phyloP scores from a whole-genome alignment of 2,329 filamentous ascomycete species.

The Emergomyces pasteurianus region DNA sequence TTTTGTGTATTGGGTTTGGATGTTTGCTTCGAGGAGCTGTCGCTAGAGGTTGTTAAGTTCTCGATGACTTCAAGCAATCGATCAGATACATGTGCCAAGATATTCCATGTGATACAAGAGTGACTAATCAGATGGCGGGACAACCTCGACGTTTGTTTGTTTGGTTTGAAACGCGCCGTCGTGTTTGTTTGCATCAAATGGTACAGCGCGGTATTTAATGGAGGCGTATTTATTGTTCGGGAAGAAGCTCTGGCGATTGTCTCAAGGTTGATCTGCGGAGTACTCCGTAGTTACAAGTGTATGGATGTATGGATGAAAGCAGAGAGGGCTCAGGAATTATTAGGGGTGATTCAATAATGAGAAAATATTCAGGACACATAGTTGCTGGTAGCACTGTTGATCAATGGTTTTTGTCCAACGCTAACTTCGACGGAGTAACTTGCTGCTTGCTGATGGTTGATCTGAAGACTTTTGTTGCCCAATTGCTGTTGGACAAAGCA shows the following conservation, averaged over 20 bases:
- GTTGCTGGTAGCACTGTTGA: not conserved
- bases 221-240: not conserved
- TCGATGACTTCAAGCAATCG: no score
- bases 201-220: not conserved
- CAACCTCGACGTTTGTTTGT: not conserved
- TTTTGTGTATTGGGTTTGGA: not conserved
- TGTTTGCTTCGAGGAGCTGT: not conserved
- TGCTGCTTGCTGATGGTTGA: not conserved
- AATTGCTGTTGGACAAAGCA: not conserved
- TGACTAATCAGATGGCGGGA: not conserved
- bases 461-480: not conserved
- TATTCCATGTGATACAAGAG: not conserved
- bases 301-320: no score
- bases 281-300: no score
- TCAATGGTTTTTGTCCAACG: not conserved
- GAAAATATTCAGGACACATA: not conserved
- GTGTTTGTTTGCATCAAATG: not conserved
- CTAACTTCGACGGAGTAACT: no score
- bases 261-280: no score
- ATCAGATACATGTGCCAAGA: not conserved
- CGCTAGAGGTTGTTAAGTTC: not conserved
- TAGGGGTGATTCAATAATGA: no score
- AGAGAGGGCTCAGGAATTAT: no score
- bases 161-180: conserved; percentile 1
- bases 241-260: no score